Evolutionary conservation across 2,329 filamentous ascomycete genomes (phyloP), one percentile per base, ranked within the genome.

Genomic region (Alternaria tenuissima): DNA sequence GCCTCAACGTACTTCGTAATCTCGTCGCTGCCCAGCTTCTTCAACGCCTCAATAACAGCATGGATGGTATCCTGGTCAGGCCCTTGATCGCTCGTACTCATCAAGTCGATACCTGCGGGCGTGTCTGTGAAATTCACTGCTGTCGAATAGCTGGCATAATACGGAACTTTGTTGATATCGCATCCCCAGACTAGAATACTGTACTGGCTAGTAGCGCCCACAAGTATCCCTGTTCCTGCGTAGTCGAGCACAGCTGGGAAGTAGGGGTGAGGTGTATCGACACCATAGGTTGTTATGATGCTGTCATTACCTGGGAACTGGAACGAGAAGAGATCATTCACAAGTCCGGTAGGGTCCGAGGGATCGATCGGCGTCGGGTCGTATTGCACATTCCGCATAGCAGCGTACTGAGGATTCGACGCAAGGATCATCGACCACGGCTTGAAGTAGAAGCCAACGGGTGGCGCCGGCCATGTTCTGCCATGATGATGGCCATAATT

Each of bases 291-390:
- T 2, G 68, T 67, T 22, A 46, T 52, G 12, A 70, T 39, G 11
- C 52, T 65, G 41, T 59, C 49, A 28, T 66, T 67, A 24, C 32
- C 43, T 8, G 57, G 62, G 5, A 67, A 36, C 30, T 70, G 66
- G 63, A 70, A 69, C 7, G 63, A 64, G 47, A 57, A 61, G 18
- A 70, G 61, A 28, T 68, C 66, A 22, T 70, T 68, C 5, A 69
- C 55, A 7, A 53, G 41, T 5, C 64, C 59, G 9, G 20, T 44
- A 2, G 60, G 11, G 3, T 36, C 32, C 5, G 32, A 36, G 32
- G 32, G 12, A 36, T 62, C 32, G 16, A 66, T 47, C 16, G 63
- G 52, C 5, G 55, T 66, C 4, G 66, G 66, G 34, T 70, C 66
- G 56, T 67, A 70, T 28, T 67, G 66, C 9, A 65, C 52, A 52